Percentiles rank a stretch among this genome's conserved stretches.
These are phyloP conservation scores for Falciphora oryzae DNA, from an alignment of 2,329 filamentous ascomycete genomes.

Conservation along the genomic window DNA sequence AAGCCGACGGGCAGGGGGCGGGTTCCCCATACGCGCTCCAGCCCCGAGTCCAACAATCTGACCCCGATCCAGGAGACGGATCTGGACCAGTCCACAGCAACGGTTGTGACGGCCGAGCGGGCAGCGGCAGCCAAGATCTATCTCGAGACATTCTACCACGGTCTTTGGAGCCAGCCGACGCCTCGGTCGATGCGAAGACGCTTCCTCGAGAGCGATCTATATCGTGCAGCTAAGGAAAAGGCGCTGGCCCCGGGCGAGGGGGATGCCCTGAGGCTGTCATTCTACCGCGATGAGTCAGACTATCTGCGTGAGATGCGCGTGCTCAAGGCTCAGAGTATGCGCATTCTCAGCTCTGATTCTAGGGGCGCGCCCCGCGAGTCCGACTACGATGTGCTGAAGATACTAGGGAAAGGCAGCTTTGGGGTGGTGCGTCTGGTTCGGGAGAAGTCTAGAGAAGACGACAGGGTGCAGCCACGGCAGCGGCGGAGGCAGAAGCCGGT, in stretches of 20 bases:
- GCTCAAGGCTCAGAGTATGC: conserved; percentile 56
- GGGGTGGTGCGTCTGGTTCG: conserved; percentile 83
- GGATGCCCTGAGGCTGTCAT: conserved; percentile 48
- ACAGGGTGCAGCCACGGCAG: conserved; percentile 13
- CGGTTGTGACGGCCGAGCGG: conserved; percentile 63
- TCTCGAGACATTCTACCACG: conserved; percentile 78
- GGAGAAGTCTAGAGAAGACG: conserved; percentile 33
- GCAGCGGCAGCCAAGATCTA: conserved; percentile 78
- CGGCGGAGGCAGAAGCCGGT: conserved; percentile 35
- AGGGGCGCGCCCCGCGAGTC: conserved; percentile 36
- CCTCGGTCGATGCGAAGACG: conserved; percentile 56
- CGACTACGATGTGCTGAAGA: conserved; percentile 74
- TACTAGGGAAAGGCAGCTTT: conserved; percentile 91
- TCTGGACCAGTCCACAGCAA: conserved; percentile 19
- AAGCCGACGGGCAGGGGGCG: conserved; percentile 20
- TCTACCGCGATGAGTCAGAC: conserved; percentile 59
- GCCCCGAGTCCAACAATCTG: conserved; percentile 23
- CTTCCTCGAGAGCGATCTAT: conserved; percentile 59
- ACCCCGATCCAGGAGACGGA: conserved; percentile 29
- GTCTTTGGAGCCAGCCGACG: conserved; percentile 51
- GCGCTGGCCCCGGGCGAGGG: conserved; percentile 51
- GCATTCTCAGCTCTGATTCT: conserved; percentile 26
- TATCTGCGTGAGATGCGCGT: conserved; percentile 68
- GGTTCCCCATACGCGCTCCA: conserved; percentile 18
- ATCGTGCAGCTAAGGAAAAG: conserved; percentile 34